Base-by-base conservation (phyloP, 768 basidiomycete species). In the Phlegmacium glaucopus region DNA sequence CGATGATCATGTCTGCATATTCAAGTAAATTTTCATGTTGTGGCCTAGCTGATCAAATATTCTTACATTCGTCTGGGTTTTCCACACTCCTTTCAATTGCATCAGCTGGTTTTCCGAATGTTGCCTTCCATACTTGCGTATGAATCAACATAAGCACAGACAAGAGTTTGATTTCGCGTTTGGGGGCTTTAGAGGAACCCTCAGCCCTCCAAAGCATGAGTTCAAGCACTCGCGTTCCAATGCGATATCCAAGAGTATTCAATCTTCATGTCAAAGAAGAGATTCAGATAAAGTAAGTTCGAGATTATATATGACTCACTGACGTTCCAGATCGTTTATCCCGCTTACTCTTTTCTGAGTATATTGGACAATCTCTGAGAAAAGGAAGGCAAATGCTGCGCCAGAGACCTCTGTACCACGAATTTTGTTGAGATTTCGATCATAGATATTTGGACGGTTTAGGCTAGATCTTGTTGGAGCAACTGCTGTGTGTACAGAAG, bases 11-110 rank as follows among this genome's bases (percentile, higher is more conserved):
- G 68, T 97, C 93, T 95, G 54, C 27, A 16, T 17, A 17, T 42
- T 36, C 39, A 38, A 55, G 28, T 46, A 32, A 44, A 35, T 30
- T 36, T 36, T 15, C n/a, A 10, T 22, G 13, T 35, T 46, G 32
- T 38, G n/a, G 42, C 39, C 27, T 47, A 43, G 49, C 51, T 29
- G 38, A 36, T 25, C 26, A 35, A 10, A 17, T 4, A 39, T 34
- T 18, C 85, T 45, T 52, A 85, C 93, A 99, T 75, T 99, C 96
- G 62, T 98, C 95, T 15, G 90, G 85, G 49, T 95, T 92, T 65
- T 96, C 94, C 0, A 97, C 91, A 55, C 91, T 94, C 71, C 92
- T 89, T 68, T 99, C 94, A 47, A 99, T 83, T 2, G 88, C 92
- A 62, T 97, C 95, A 16, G 96, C 96, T 8, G 92, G 77, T 63